These are phyloP conservation scores for Colletotrichum costaricense DNA, from an alignment of 2,329 filamentous ascomycete genomes.

Conservation along the genomic window DNA sequence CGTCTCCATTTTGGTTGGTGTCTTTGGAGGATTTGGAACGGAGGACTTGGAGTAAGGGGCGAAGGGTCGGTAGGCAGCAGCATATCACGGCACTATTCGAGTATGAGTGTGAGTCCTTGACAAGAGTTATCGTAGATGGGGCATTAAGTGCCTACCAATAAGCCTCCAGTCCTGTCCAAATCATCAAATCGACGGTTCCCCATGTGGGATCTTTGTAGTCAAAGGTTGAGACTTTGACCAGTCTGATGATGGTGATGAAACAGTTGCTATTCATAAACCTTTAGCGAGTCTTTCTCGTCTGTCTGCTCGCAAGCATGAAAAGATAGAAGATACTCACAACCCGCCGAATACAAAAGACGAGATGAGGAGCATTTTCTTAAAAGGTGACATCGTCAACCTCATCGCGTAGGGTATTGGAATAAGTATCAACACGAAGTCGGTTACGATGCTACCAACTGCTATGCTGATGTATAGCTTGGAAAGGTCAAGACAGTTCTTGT, in stretches of 20 bases:
- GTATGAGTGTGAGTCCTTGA: not conserved
- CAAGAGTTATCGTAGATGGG: no score
- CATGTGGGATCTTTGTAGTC: constrained; percentile 28
- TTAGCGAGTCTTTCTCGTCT: not conserved
- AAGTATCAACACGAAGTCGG: constrained; percentile 12
- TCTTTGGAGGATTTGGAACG: not conserved
- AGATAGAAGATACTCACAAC: not conserved
- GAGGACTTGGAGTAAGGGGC: not conserved
- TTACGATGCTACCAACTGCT: constrained; percentile 26
- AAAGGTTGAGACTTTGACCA: constrained; percentile 25
- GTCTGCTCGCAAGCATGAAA: not conserved
- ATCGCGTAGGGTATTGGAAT: constrained; percentile 10
- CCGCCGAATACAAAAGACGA: constrained; percentile 8
- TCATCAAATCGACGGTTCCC: constrained; percentile 32
- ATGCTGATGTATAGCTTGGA: constrained; percentile 29
- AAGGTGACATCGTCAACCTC: not conserved
- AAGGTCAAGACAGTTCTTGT: constrained; percentile 27
- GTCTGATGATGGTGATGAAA: constrained; percentile 27
- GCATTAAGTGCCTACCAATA: constrained; percentile 9
- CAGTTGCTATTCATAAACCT: constrained; percentile 1
- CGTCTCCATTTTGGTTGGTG: not conserved
- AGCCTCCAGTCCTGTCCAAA: constrained; percentile 28
- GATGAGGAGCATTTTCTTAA: not conserved
- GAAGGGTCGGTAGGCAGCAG: constrained; percentile 1
- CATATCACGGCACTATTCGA: not conserved